Percentiles rank a stretch among this genome's conserved stretches.
Evolutionary conservation across 805 yeast species (phyloP).

Genomic region (Cyberlindnera maclurae): DNA sequence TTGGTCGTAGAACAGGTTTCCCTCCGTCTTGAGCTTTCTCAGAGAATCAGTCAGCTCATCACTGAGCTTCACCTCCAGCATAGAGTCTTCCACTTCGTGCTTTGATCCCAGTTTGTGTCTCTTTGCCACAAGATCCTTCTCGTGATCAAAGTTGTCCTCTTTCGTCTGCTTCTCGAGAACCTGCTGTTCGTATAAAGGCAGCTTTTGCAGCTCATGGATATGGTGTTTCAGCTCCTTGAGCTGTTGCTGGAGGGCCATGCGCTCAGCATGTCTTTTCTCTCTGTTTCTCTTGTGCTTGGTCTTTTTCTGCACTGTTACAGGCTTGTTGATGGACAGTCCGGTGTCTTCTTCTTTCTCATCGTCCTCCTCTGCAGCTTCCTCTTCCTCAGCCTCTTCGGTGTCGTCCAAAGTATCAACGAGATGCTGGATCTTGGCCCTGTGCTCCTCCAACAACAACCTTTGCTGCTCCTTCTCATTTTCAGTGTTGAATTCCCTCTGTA

Average conservation of each 20-base stretch:
- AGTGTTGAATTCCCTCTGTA: slow-evolving; percentile 55
- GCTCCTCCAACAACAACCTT: slow-evolving; percentile 52
- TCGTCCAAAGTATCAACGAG: slow-evolving; percentile 59
- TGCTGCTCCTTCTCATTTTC: slow-evolving; percentile 65
- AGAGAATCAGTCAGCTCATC: slow-evolving; percentile 85
- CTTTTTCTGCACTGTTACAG: slow-evolving; percentile 62
- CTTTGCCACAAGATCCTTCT: slow-evolving; percentile 16
- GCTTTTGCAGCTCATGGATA: slow-evolving; percentile 48
- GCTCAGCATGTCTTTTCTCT: slow-evolving; percentile 55
- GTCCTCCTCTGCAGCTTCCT: slow-evolving; percentile 25
- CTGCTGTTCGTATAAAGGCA: slow-evolving; percentile 31
- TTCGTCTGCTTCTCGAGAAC: slow-evolving; percentile 23
- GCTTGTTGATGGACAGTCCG: slow-evolving; percentile 63
- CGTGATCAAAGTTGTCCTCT: slow-evolving; percentile 11
- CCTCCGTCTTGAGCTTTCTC: slow-evolving; percentile 84
- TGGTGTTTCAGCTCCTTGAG: slow-evolving; percentile 53
- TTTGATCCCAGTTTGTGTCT: slow-evolving; percentile 38
- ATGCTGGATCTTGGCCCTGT: slow-evolving; percentile 54
- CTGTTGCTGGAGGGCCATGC: slow-evolving; percentile 46
- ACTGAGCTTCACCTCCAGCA: slow-evolving; percentile 71
- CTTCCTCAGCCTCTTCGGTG: slow-evolving; percentile 41
- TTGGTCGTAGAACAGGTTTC: slow-evolving; percentile 75
- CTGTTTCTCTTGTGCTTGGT: slow-evolving; percentile 72
- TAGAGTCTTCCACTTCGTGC: slow-evolving; percentile 38
- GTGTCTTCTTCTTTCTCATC: slow-evolving; percentile 32